Base-by-base conservation (phyloP, 805 yeast species). In the Saturnispora kantuleensis region DNA sequence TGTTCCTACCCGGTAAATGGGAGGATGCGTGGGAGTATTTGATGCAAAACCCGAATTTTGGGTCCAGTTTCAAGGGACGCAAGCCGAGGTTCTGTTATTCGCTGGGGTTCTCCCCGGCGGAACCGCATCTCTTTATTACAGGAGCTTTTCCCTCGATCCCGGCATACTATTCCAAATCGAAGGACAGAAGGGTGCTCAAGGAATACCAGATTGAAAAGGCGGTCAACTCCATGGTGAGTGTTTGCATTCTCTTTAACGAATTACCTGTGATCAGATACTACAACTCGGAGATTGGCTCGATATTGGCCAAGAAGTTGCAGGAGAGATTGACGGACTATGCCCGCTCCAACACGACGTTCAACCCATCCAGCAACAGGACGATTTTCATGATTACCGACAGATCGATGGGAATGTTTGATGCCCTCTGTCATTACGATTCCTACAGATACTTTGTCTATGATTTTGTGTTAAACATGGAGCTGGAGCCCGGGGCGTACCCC, bases 391-490 rank as follows among this genome's bases (percentile, higher is more conserved):
- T 93, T 15, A 69, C 84, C 2, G 98, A 93, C 62, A 71, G 99
- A 50, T 73, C 95, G 1, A 59, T 88, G 58, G 98, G 94, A 60
- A 67, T 83, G 40, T 76, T 76, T 54, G 84, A 93, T 6, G 96
- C 97, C 0, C 59, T 93, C 39, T 63, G 89, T 44, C 97, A 93
- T 61, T 96, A 87, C 59, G 86, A 89, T 62, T 76, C 82, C 18
- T 93, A 89, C 62, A 95, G 90, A 63, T 89, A 97, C 4, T 80
- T 89, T 84, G 83, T 89, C 15, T 81, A 82, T 66, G 98, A 90
- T 60, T 63, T 82, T 26, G 51, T 61, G 52, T 58, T 54, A 31
- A 52, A 53, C 13, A 52, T 60, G 38, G 53, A 54, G 36, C 50
- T 50, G 15, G 53, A 53, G 21, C 42, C 49, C 36, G 50, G 59